Conservation (phyloP, 2,329 filamentous ascomycete species). For the Colletotrichum sublineola region DNA sequence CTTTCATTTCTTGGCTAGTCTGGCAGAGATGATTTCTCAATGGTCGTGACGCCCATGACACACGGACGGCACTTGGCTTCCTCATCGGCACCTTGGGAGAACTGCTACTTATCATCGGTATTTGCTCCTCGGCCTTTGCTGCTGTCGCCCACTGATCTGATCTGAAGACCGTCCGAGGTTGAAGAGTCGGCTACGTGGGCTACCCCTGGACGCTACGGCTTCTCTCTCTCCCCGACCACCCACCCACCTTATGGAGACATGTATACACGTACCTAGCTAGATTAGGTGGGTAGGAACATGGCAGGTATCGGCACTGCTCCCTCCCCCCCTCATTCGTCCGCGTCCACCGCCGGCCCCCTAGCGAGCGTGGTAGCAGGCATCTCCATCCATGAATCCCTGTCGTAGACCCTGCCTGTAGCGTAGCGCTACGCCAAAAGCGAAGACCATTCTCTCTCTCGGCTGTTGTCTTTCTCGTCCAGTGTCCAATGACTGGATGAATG, state of each 20-base stretch:
- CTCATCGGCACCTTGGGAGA: neutral
- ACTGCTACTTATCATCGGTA: neutral
- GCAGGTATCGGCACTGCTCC: no score
- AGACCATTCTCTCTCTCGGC: no score
- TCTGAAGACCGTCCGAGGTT: neutral
- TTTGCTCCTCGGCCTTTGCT: neutral
- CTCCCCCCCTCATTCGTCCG: neutral
- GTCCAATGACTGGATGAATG: neutral
- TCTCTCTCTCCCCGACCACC: neutral
- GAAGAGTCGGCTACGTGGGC: neutral
- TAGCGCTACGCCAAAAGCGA: no score
- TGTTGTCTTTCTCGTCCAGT: neutral
- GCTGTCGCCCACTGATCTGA: neutral
- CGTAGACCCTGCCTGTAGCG: constrained; percentile 13
- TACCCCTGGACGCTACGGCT: constrained; percentile 21
- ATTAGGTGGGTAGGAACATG: neutral
- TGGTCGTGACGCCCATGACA: no score
- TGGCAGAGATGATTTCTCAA: no score
- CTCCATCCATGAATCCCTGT: constrained; percentile 17
- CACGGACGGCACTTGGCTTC: no score
- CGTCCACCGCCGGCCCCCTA: neutral
- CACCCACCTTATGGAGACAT: neutral
- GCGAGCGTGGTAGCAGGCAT: neutral
- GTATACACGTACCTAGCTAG: no score
- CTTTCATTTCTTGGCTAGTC: no score